Base-by-base conservation (phyloP, 1,284 basidiomycete genomes). In the Binderoboletus segoi region DNA sequence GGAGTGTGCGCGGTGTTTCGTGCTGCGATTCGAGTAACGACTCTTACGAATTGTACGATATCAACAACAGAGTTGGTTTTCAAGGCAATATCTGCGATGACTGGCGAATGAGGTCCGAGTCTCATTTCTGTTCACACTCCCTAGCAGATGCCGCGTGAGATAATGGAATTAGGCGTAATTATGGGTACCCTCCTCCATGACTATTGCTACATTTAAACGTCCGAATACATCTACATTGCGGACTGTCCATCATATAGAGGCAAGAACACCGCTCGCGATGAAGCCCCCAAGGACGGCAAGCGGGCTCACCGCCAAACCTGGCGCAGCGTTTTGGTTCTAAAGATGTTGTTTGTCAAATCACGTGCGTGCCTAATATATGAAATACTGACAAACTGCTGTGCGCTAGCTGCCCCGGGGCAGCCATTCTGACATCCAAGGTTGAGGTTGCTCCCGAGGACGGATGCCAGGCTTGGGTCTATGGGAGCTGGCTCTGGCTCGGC, bases 341-440 rank as follows among this genome's bases (percentile, higher is more conserved):
- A 41, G 10, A 13, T 5, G 23, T 21, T 21, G 26, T 15, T 18
- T 2, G 41, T 66, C 26, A 60, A 51, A 26, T 35, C 30, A 10
- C 18, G 46, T 8, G 40, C 5, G 38, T 1, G 15, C 20, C 15
- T 21, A n/a, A 18, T 10, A 16, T 15, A 26, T 10, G 20, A 3
- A 18, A 21, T 3, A 56, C 63, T 45, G 44, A 73, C 70, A 23
- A 64, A 57, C 2, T 62, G 62, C 33, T 70, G 61, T 30, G 54
- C 59, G 42, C 64, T 65, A 1, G 55, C 53, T 26, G 70, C 53
- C 0, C 33, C 59, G 1, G 51, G 3, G 26, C 71, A 72, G 26
- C 68, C 70, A 6, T 72, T 33, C 13, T 50, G 41, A 38, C 68
- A 70, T n/a, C 42, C 59, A 12, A 69, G 52, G 24, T 68, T 65